Conservation (phyloP, 805 yeast genomes). For the Saccharomycopsis babjevae region DNA sequence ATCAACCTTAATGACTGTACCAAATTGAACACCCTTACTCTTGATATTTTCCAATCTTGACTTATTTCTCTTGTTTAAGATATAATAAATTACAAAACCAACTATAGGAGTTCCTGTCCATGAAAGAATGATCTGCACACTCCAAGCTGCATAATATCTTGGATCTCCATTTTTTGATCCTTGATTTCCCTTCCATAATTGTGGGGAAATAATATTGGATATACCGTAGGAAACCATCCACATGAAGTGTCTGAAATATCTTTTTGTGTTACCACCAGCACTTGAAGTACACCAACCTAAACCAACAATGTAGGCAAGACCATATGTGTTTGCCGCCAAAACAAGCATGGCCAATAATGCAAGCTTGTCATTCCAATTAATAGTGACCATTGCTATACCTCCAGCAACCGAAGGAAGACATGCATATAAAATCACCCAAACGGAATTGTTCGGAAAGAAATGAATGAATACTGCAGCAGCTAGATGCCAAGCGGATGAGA, state of each 20-base stretch:
- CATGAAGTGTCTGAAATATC: constrained; percentile 30
- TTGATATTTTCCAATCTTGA: constrained; percentile 22
- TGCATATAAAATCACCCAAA: constrained; percentile 23
- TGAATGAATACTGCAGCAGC: constrained; percentile 26
- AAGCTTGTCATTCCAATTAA: constrained; percentile 32
- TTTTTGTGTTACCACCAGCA: constrained; percentile 37
- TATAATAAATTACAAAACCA: constrained; percentile 28
- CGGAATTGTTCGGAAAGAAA: constrained; percentile 26
- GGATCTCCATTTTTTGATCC: constrained; percentile 28
- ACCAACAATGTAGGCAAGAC: constrained; percentile 20
- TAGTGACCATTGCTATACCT: constrained; percentile 31
- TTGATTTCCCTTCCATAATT: constrained; percentile 31
- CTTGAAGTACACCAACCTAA: constrained; percentile 23
- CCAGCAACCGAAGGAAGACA: constrained; percentile 32
- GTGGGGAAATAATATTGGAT: constrained; percentile 38
- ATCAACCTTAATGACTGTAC: constrained; percentile 19
- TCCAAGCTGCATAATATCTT: constrained; percentile 36
- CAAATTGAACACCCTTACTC: constrained; percentile 10
- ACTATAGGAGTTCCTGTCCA: constrained; percentile 29
- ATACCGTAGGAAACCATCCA: constrained; percentile 31
- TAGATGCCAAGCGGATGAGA: constrained; percentile 27
- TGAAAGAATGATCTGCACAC: constrained; percentile 37
- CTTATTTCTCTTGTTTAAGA: constrained; percentile 31
- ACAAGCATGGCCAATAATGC: constrained; percentile 32
- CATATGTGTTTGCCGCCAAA: constrained; percentile 31